Evolutionary conservation across 2,329 filamentous ascomycete genomes (phyloP).

Genomic region (Podosphaera aphanis): DNA sequence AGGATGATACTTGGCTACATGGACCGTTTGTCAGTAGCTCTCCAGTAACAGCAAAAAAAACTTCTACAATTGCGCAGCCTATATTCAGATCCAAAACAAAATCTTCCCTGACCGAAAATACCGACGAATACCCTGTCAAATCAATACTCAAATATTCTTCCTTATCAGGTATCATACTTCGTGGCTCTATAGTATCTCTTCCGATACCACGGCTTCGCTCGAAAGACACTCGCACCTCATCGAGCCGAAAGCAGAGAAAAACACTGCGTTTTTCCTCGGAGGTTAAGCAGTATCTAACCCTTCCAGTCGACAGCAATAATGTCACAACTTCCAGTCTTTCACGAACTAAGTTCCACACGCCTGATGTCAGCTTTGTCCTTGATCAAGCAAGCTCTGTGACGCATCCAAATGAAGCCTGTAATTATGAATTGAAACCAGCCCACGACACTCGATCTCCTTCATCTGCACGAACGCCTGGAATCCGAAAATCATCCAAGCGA

Average conservation of each 20-base stretch:
- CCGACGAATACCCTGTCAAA: not conserved
- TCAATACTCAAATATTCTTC: constrained; percentile 5
- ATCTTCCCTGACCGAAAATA: too few species aligned
- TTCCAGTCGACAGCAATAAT: not conserved
- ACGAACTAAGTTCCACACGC: not conserved
- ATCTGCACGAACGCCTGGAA: too few species aligned
- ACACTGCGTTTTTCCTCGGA: not conserved
- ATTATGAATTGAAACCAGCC: too few species aligned
- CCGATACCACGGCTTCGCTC: not conserved
- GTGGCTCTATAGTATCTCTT: constrained; percentile 2
- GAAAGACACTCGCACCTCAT: not conserved
- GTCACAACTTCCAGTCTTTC: not conserved
- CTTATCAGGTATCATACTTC: constrained; percentile 4
- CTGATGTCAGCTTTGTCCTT: not conserved
- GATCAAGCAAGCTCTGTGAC: not conserved
- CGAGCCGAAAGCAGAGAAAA: not conserved
- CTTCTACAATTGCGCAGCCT: too few species aligned
- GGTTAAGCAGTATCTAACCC: not conserved
- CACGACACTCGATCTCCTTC: too few species aligned
- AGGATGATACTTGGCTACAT: constrained; percentile 6
- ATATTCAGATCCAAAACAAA: too few species aligned
- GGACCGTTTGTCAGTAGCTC: constrained; percentile 4
- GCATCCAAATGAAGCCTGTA: too few species aligned
- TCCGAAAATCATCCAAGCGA: too few species aligned
- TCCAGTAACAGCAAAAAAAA: not conserved